Percentiles rank a stretch among this genome's conserved stretches.
These are phyloP conservation scores for Diaporthe citri DNA, from an alignment of 2,329 filamentous ascomycete genomes.

Conservation along the genomic window DNA sequence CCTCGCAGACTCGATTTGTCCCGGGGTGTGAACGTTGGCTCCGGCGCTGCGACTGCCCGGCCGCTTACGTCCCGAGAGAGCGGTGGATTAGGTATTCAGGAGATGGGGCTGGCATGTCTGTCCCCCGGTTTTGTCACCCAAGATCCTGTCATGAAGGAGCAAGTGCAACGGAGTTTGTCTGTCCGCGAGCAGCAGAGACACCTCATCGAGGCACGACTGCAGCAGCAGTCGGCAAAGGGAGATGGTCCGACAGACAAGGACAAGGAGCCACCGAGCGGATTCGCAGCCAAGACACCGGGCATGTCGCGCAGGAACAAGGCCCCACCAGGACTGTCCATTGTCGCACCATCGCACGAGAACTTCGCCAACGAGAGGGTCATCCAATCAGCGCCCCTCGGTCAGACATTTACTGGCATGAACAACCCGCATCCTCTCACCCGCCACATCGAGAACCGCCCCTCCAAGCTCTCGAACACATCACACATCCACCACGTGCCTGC, in stretches of 20 bases:
- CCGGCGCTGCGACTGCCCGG: conserved; percentile 71
- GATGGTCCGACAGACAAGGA: conserved; percentile 74
- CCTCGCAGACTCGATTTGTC: conserved; percentile 84
- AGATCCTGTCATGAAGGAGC: conserved; percentile 95
- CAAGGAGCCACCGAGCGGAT: conserved; percentile 56
- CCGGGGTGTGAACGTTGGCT: conserved; percentile 66
- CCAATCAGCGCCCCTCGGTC: conserved; percentile 93
- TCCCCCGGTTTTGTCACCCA: conserved; percentile 97
- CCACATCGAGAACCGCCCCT: conserved; percentile 84
- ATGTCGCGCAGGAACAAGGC: conserved; percentile 82
- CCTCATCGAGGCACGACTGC: conserved; percentile 91
- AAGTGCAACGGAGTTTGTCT: conserved; percentile 92
- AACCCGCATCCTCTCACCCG: conserved; percentile 81
- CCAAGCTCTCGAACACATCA: conserved; percentile 84
- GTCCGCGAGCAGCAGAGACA: conserved; percentile 94
- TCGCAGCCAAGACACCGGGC: conserved; percentile 78
- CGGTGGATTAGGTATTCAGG: conserved; percentile 82
- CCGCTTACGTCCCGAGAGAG: conserved; percentile 82
- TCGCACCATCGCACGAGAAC: conserved; percentile 91
- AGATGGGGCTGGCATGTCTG: conserved; percentile 92
- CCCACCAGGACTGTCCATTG: conserved; percentile 91
- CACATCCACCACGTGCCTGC: conserved; percentile 93
- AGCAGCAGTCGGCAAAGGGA: conserved; percentile 87
- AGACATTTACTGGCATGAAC: conserved; percentile 93
- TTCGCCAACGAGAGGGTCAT: conserved; percentile 96